phyloP scores from a whole-genome alignment of 495 filamentous ascomycete species.

The Pyrenula massariospora region DNA sequence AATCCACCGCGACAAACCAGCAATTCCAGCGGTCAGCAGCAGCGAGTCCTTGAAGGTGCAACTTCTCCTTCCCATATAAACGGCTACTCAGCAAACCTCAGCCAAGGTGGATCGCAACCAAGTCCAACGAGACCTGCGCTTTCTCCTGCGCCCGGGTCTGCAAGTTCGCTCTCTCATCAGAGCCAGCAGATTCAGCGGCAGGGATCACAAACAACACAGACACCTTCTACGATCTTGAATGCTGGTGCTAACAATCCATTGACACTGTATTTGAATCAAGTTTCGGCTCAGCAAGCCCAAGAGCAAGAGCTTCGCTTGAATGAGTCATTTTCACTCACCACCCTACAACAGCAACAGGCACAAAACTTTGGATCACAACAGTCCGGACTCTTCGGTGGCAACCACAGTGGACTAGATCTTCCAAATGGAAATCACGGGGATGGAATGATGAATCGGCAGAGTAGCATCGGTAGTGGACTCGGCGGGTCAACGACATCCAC shows the following conservation, averaged over 20 bases:
- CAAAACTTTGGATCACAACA: slow-evolving; percentile 31
- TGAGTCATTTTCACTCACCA: slow-evolving; percentile 36
- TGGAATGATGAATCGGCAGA: slow-evolving; percentile 26
- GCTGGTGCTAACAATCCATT: slow-evolving; percentile 73
- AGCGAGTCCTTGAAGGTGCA: slow-evolving; percentile 46
- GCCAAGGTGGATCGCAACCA: slow-evolving; percentile 52
- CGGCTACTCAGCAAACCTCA: slow-evolving; percentile 35
- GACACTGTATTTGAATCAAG: slow-evolving; percentile 86
- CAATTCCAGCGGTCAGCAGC: slow-evolving; percentile 41
- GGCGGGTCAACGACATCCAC: slow-evolving; percentile 42
- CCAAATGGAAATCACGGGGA: slow-evolving; percentile 40
- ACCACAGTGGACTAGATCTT: slow-evolving; percentile 37
- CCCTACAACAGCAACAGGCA: slow-evolving; percentile 56
- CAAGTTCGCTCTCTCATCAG: slow-evolving; percentile 35
- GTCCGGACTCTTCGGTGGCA: slow-evolving; percentile 36
- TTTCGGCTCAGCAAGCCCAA: slow-evolving; percentile 63
- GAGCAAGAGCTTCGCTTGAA: slow-evolving; percentile 41
- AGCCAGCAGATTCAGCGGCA: slow-evolving; percentile 33
- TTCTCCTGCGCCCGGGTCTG: slow-evolving; percentile 43
- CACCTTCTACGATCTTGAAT: slow-evolving; percentile 64
- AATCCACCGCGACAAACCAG: slow-evolving; percentile 85
- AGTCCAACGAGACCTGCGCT: slow-evolving; percentile 53
- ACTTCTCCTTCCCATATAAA: slow-evolving; percentile 51
- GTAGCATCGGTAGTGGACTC: slow-evolving; percentile 50
- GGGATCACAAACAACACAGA: slow-evolving; percentile 39